Evolutionary conservation across 2,329 filamentous ascomycete species (phyloP).

Genomic region (Verticillium tricorpus): DNA sequence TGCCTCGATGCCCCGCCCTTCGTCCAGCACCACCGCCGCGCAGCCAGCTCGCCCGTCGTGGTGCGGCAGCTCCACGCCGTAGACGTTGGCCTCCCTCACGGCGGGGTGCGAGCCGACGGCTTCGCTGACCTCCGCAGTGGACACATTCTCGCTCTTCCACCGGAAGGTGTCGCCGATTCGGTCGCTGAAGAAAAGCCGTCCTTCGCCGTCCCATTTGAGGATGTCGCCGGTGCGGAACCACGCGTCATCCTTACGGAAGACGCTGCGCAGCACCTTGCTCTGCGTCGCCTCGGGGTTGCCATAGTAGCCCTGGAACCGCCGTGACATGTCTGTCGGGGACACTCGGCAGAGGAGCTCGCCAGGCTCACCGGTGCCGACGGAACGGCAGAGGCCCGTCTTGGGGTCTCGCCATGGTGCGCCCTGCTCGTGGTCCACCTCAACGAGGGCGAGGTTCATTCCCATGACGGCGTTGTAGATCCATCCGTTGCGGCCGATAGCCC

Average conservation of each 20-base stretch:
- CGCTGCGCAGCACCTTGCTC: constrained; percentile 69
- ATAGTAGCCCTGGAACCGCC: constrained; percentile 78
- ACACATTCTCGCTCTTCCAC: constrained; percentile 82
- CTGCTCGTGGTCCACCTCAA: constrained; percentile 67
- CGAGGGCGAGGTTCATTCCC: constrained; percentile 48
- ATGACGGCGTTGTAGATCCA: constrained; percentile 53
- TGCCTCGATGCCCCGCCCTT: constrained; percentile 28
- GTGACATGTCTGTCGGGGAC: constrained; percentile 57
- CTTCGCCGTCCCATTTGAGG: constrained; percentile 64
- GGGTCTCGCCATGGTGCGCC: constrained; percentile 65
- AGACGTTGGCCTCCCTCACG: constrained; percentile 78
- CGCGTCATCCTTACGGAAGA: constrained; percentile 70
- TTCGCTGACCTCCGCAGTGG: constrained; percentile 76
- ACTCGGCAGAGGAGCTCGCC: constrained; percentile 75
- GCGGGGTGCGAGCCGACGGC: constrained; percentile 62
- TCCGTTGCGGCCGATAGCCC: constrained; percentile 73
- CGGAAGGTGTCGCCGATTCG: constrained; percentile 74
- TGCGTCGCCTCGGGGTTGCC: constrained; percentile 66
- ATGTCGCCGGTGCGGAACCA: constrained; percentile 86
- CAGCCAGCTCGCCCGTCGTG: constrained; percentile 85
- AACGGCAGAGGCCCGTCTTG: constrained; percentile 63
- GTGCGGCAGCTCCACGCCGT: constrained; percentile 72
- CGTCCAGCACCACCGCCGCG: constrained; percentile 60
- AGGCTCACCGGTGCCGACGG: constrained; percentile 53
- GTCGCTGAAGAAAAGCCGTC: constrained; percentile 75